Conservation (phyloP, 2,329 filamentous ascomycete genomes). For the Sporothrix pallida region DNA sequence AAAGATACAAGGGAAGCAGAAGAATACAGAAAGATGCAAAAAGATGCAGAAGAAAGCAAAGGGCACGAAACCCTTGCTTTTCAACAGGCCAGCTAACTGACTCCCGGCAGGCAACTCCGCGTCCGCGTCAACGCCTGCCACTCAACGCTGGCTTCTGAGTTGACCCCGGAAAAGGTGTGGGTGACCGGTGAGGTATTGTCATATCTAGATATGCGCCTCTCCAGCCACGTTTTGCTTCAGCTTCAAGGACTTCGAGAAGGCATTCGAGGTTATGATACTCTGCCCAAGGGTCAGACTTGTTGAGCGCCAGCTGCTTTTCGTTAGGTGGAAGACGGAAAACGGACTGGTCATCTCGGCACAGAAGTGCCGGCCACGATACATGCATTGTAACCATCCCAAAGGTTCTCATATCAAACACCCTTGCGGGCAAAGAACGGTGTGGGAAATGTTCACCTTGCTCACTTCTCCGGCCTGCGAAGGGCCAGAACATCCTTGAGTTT, state of each 20-base stretch:
- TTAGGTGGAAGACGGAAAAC: too few relatives aligned
- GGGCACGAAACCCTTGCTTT: background rate
- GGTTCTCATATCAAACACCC: background rate
- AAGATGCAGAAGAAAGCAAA: background rate
- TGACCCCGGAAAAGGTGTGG: background rate
- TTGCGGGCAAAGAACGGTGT: too few relatives aligned
- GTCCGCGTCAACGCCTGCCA: background rate
- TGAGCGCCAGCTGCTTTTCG: too few relatives aligned
- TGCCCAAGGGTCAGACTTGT: too few relatives aligned
- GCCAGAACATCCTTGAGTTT: constrained; percentile 69
- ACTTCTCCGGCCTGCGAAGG: constrained; percentile 52
- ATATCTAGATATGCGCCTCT: background rate
- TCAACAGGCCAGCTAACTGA: background rate
- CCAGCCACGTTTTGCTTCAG: too few relatives aligned
- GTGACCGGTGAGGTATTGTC: too few relatives aligned
- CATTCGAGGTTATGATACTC: too few relatives aligned
- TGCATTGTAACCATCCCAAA: too few relatives aligned
- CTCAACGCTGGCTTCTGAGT: background rate
- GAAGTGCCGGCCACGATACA: too few relatives aligned
- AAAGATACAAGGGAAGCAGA: background rate
- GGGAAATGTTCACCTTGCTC: background rate
- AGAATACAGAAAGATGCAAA: background rate
- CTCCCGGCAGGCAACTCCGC: background rate
- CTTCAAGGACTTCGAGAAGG: too few relatives aligned
- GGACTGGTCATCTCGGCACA: too few relatives aligned